phyloP scores from a whole-genome alignment of 2,329 filamentous ascomycete genomes.

The Curvularia hawaiiensis region DNA sequence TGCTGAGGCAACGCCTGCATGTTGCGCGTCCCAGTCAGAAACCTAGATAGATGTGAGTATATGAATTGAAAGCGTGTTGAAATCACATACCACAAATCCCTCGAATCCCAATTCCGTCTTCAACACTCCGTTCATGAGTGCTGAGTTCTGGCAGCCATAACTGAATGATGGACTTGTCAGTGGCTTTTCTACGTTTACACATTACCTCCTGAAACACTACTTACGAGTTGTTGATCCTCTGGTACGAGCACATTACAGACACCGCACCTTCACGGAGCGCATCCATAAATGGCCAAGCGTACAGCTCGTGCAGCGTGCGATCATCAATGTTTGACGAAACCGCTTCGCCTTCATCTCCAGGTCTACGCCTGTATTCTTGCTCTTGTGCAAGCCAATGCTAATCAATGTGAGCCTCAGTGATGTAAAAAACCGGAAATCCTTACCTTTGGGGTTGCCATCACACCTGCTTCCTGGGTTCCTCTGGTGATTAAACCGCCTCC shows the following conservation, averaged over 20 bases:
- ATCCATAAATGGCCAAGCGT: slow-evolving; percentile 69
- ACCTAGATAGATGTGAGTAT: slow-evolving; percentile 7
- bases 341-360: slow-evolving; percentile 57
- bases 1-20: slow-evolving; percentile 52
- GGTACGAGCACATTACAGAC: slow-evolving; percentile 64
- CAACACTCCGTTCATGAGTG: slow-evolving; percentile 55
- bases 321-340: slow-evolving; percentile 68
- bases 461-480: slow-evolving; percentile 62
- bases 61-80: neutral
- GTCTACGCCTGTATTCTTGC: slow-evolving; percentile 56
- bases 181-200: neutral
- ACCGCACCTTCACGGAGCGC: slow-evolving; percentile 62
- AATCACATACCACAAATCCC: slow-evolving; percentile 45
- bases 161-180: neutral
- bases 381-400: slow-evolving; percentile 56
- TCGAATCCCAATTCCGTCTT: slow-evolving; percentile 59
- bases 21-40: slow-evolving; percentile 53
- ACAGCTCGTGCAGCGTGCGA: slow-evolving; percentile 68
- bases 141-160: slow-evolving; percentile 46
- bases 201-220: neutral
- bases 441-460: slow-evolving; percentile 32
- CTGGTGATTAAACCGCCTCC: slow-evolving; percentile 55
- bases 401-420: neutral
- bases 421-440: neutral
- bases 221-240: slow-evolving; percentile 38